Percentiles rank a stretch among this genome's conserved stretches.
These are phyloP conservation scores for Letharia lupina DNA, from an alignment of 495 filamentous ascomycete genomes.

Conservation along the genomic window DNA sequence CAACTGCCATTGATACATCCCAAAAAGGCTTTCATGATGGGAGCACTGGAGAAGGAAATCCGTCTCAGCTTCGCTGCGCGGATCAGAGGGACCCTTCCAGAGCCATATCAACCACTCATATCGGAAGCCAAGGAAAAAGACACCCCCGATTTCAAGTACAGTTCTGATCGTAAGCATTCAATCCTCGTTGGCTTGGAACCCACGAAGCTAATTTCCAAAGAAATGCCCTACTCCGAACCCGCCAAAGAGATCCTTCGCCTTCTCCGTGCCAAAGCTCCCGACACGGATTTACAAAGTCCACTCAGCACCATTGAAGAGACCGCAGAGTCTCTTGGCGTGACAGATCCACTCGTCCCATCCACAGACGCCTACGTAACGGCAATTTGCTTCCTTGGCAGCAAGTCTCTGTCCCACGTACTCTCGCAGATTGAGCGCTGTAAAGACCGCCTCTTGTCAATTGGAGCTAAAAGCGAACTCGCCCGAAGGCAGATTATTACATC, in stretches of 20 bases:
- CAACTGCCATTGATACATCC: conserved; percentile 68
- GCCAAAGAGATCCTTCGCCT: conserved; percentile 70
- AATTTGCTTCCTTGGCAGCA: conserved; percentile 85
- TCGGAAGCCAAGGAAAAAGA: conserved; percentile 85
- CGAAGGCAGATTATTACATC: conserved; percentile 81
- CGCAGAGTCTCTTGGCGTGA: conserved; percentile 54
- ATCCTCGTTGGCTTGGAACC: conserved; percentile 16
- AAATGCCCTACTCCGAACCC: conserved; percentile 69
- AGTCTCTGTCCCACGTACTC: conserved; percentile 90
- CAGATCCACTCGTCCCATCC: conserved; percentile 67
- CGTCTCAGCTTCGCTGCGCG: conserved; percentile 92
- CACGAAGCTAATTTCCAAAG: conserved; percentile 34
- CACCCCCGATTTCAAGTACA: conserved; percentile 87
- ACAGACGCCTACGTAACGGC: conserved; percentile 90
- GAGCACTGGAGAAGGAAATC: conserved; percentile 92
- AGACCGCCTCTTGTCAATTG: conserved; percentile 75
- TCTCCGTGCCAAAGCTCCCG: conserved; percentile 72
- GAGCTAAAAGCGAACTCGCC: conserved; percentile 59
- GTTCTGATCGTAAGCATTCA: conserved; percentile 57
- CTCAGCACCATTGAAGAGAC: conserved; percentile 69
- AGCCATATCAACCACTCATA: conserved; percentile 75
- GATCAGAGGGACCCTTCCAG: conserved; percentile 86
- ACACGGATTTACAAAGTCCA: conserved; percentile 68
- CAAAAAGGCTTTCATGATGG: conserved; percentile 84
- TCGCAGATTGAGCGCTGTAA: conserved; percentile 95